A percentile compares a stretch with the other conserved stretches of the same genome.
Conservation (phyloP, 192 early-diverging fungal genomes). For the Backusella westeae region DNA sequence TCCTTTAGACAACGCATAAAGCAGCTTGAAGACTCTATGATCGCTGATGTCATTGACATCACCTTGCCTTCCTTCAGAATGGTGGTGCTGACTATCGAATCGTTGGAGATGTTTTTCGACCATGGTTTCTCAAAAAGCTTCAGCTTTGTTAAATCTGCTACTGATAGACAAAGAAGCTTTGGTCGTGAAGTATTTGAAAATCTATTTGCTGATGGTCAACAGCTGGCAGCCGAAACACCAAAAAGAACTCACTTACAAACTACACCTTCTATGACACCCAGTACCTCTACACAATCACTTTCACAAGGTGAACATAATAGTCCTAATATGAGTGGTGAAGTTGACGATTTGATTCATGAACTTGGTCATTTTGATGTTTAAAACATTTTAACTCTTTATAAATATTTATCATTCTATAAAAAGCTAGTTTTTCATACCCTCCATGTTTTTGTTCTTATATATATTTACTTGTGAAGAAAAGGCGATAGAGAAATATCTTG, state of each 20-base stretch:
- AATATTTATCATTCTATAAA: not conserved
- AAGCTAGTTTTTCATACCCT: not conserved
- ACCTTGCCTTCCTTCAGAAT: constrained; percentile 47
- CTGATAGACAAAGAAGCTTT: constrained; percentile 49
- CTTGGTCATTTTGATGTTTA: constrained; percentile 25
- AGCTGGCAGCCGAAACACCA: constrained; percentile 37
- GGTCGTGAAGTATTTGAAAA: constrained; percentile 59
- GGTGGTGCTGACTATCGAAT: constrained; percentile 82
- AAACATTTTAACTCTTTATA: not conserved
- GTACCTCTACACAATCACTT: not conserved
- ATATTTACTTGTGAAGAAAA: too few relatives aligned
- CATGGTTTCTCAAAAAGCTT: constrained; percentile 59
- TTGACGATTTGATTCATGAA: constrained; percentile 36
- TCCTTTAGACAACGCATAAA: not conserved
- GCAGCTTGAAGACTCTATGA: constrained; percentile 4
- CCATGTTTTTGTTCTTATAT: not conserved
- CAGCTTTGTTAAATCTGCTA: constrained; percentile 54
- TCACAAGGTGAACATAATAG: constrained; percentile 26
- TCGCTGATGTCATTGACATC: constrained; percentile 2
- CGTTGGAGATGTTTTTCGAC: constrained; percentile 84
- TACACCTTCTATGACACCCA: not conserved
- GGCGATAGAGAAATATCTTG: too few relatives aligned
- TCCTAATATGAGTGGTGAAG: constrained; percentile 42
- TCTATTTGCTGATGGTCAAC: constrained; percentile 49
- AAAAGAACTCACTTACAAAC: not conserved